phyloP scores from a whole-genome alignment of 306 rosid species.

The Oxytropis ochrocephala region DNA sequence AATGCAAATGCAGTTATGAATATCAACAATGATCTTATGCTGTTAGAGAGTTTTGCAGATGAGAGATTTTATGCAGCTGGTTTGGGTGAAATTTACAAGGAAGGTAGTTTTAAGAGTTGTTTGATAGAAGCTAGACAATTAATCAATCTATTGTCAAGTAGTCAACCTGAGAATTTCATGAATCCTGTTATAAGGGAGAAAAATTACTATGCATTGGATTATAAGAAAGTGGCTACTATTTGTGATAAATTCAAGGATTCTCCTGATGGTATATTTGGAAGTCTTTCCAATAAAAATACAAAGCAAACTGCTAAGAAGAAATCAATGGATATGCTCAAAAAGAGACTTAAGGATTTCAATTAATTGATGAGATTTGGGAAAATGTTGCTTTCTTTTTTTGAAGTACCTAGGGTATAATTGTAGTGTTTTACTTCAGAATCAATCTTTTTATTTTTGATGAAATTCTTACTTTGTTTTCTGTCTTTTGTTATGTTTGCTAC shows the following conservation, averaged over 20 bases:
- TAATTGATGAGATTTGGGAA: conserved; percentile 29
- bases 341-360: conserved; percentile 82
- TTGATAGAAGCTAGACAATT: conserved; percentile 74
- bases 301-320: conserved; percentile 83
- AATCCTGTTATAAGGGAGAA: conserved; percentile 90
- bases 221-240: conserved; percentile 67
- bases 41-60: conserved; percentile 71
- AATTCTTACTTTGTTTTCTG: no score
- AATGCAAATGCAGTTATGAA: conserved; percentile 54
- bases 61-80: conserved; percentile 63
- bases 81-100: conserved; percentile 56
- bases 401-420: conserved; percentile 22
- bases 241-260: conserved; percentile 88
- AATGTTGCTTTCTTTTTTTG: conserved; percentile 21
- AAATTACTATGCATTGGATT: conserved; percentile 71
- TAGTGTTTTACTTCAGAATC: not conserved
- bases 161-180: conserved; percentile 97
- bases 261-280: conserved; percentile 77
- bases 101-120: conserved; percentile 49
- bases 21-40: conserved; percentile 49
- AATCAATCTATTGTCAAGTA: conserved; percentile 71
- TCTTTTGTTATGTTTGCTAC: no score
- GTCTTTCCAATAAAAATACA: conserved; percentile 64
- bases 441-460: no score
- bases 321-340: conserved; percentile 84